These are phyloP conservation scores for Fusarium sp. DNA, from an alignment of 2,329 filamentous ascomycete species.

Conservation along the genomic window DNA sequence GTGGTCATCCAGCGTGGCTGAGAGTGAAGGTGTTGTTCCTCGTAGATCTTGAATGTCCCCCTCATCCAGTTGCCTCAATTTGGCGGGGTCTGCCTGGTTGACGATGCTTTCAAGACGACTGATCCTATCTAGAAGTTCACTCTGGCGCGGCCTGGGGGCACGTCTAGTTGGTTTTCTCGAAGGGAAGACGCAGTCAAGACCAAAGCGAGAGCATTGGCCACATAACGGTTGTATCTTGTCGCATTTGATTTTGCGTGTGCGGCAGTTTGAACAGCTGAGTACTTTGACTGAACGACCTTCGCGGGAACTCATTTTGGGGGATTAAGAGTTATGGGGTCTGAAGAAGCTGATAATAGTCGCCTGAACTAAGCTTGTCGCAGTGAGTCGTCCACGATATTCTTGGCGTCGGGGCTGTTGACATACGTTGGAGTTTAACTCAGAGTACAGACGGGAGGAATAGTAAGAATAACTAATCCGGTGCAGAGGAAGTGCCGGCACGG, in stretches of 20 bases:
- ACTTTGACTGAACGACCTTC: constrained; percentile 50
- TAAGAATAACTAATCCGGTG: background rate
- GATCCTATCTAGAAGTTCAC: constrained; percentile 60
- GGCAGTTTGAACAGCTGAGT: constrained; percentile 71
- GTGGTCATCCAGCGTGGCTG: constrained; percentile 31
- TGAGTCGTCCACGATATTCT: background rate
- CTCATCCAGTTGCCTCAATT: constrained; percentile 46
- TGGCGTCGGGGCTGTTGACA: constrained; percentile 16
- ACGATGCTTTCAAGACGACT: constrained; percentile 62
- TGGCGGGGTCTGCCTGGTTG: constrained; percentile 57
- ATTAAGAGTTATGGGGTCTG: background rate
- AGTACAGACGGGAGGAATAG: background rate
- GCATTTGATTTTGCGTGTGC: constrained; percentile 73
- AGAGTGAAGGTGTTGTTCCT: constrained; percentile 5
- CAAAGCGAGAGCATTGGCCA: constrained; percentile 63
- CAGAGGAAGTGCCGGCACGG: constrained; percentile 23
- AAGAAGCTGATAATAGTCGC: background rate
- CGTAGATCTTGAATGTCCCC: constrained; percentile 15
- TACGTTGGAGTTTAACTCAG: constrained; percentile 26
- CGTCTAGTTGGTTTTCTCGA: constrained; percentile 60
- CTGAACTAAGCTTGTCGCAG: background rate
- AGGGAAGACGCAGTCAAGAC: constrained; percentile 63
- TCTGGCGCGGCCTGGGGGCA: constrained; percentile 58
- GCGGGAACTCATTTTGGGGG: constrained; percentile 38
- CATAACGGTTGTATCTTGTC: constrained; percentile 67